Base-by-base conservation (phyloP, 306 rosid genomes). In the Parietaria judaica region DNA sequence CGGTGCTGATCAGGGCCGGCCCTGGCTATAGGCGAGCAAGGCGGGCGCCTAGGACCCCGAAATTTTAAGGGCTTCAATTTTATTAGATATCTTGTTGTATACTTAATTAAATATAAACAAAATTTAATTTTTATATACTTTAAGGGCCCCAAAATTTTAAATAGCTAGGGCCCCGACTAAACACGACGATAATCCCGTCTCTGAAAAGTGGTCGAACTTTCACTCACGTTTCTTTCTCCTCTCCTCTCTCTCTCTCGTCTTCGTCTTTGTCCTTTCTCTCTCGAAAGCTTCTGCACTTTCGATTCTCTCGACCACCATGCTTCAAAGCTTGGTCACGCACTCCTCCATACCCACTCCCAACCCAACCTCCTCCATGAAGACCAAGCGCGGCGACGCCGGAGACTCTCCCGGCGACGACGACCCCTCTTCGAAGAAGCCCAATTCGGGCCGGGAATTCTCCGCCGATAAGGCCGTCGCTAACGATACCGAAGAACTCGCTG, bases 241-340 rank as follows among this genome's bases (percentile, higher is more conserved):
- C 12, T n/a, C 12, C 52, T 49, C 52, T 49, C 52, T 49, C 52
- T 49, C 14, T 63, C 78, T 75, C 78, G 77, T 75, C 78, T 69
- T 69, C 36, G 73, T 13, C 61, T 82, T 76, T 90, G 84, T 87
- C 84, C 60, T 74, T 58, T 74, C 77, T 55, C 78, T 35, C 78
- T 45, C 81, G 58, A 76, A 79, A 54, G 14, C 70, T 80, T 75
- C 65, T 37, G 46, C 63, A 58, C 34, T 15, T 37, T n/a, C 17
- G 34, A 17, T 54, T 50, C 34, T 53, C 51, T 1, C 34, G 11
- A 8, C 60, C 73, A 81, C 82, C 95, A 92, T 92, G 99, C 96
- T 92, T 74, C 96, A 84, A 61, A 92, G 96, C 85, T 79, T 87
- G 76, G 72, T 82, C 63, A 82, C 87, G 57, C 95, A 75, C 55